Evolutionary conservation across 306 rosid genomes (phyloP), one percentile per base, ranked within the genome.

Genomic region (Cicer pinnatifidum): DNA sequence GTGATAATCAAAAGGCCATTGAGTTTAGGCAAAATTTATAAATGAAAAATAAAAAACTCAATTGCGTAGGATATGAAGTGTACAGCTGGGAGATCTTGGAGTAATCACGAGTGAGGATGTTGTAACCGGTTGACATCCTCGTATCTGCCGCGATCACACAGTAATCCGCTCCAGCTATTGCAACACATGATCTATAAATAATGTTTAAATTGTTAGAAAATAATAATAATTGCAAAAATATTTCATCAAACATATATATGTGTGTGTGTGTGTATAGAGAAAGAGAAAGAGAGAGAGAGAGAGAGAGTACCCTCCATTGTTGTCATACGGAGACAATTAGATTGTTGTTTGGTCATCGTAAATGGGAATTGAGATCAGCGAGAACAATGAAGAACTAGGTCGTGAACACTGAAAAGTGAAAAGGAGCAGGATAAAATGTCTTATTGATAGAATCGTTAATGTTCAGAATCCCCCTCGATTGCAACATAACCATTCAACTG

Each of bases 301-400:
- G n/a, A n/a, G 44, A 70, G 33, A 39, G 70, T 90, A 93, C 98
- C 98, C 98, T 83, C 98, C 97, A 82, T 93, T 93, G 87, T 90
- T 90, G 85, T 93, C 98, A 75, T 93, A 93, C 6, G 98, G 98
- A 23, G 97, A 90, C 97, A 93, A 75, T 90, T 90, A 11, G 97
- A 87, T 0, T 89, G 95, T 64, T 94, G 85, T 73, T 91, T 94
- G 3, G 91, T 76, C 97, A 90, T 94, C 83, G 88, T 72, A 58
- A 52, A 33, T 59, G 10, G 43, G 8, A 69, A 28, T 54, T 53
- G 56, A 61, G 28, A 67, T 37, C 60, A 66, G 60, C 15, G 79
- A 20, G 41, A 71, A 19, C 1, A 67, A 47, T 23, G 59, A 44
- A 75, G 48, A 67, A 41, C 13, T 72, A 82, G 80, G 82, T 67